Evolutionary conservation across 768 basidiomycete genomes (phyloP), one percentile per base, ranked within the genome.

Genomic region (Rhodotorula graminis): DNA sequence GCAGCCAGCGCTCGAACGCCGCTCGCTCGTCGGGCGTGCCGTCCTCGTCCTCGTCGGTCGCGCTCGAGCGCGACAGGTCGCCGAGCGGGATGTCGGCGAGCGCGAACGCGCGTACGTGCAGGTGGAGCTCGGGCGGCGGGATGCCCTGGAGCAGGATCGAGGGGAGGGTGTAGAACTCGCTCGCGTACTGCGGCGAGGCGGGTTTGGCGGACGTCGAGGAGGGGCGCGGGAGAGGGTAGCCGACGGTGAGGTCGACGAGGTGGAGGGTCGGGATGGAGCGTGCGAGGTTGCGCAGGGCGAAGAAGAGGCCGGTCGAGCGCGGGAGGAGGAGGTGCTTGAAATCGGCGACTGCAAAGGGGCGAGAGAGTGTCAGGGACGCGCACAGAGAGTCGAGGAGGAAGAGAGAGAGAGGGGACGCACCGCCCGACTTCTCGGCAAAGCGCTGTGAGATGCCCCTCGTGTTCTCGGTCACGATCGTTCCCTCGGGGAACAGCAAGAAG

Each of bases 401-500:
- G n/a, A n/a, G 53, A 21, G 55, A 21, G 14, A 31, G n/a, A 27
- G 61, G 57, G 56, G 56, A 85, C 93, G 82, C 78, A 94, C 93
- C 68, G 15, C 89, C 90, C 78, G 89, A 86, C 82, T 92, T 93
- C 68, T 92, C 89, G 11, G 93, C 93, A 79, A 88, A 97, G 78
- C 88, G 89, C 81, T 86, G 87, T 80, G 91, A 93, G 73, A 90
- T 84, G 0, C 90, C 92, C 49, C 92, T 82, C 8, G 94, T 97
- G 73, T 93, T 85, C 75, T 87, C 86, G 81, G 91, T 94, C 18
- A 93, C 89, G 58, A 98, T 88, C 7, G 94, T 97, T 46, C 95
- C 95, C 80, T 98, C 95, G 1, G 95, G 95, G 80, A 94, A 98
- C 59, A 98, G 84, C 67, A 97, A 84, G 77, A 97, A 87, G 73